Evolutionary conservation across 1,284 basidiomycete genomes (phyloP), one percentile per base, ranked within the genome.

Genomic region (Fomitopsis betulina): DNA sequence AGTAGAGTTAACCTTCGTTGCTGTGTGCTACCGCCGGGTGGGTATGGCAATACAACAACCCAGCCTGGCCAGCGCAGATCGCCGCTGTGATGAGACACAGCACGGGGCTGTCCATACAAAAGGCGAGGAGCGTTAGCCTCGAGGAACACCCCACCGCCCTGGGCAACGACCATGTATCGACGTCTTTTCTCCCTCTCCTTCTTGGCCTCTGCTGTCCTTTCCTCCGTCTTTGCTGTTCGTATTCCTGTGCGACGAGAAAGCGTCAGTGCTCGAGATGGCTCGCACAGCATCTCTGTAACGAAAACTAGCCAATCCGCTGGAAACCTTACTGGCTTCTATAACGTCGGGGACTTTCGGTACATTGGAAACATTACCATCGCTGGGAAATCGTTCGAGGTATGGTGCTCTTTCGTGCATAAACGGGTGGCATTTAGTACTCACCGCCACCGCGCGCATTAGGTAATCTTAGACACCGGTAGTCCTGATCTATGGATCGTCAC

Each of bases 381-480:
- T 19, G 54, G 54, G 8, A 12, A 38, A n/a, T 33, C 53, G 23
- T 50, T 43, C 21, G 54, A 51, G 47, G 58, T 58, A 19, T 32
- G 54, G 51, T 21, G 17, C 40, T 15, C 10, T 15, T 21, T 32
- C 45, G 7, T 1, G 2, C 30, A 8, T 27, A 15, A 30, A 30
- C 12, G 13, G 6, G n/a, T n/a, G 7, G 23, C 6, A 45, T 7
- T 19, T 45, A 17, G 19, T n/a, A 7, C 42, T 45, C 23, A 33
- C 4, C 27, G 21, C 12, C n/a, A 12, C 4, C 17, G 3, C 17
- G 10, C 23, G 12, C 39, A 27, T n/a, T 25, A 58, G 58, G 58
- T 58, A 5, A 58, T 58, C 25, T 49, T 58, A 4, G 58, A 58
- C 23, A 58, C 58, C 10, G 58, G 58, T 19, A 58, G 58, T 39